Evolutionary conservation across 2,329 filamentous ascomycete genomes (phyloP).

Genomic region (Microcera coccophila): DNA sequence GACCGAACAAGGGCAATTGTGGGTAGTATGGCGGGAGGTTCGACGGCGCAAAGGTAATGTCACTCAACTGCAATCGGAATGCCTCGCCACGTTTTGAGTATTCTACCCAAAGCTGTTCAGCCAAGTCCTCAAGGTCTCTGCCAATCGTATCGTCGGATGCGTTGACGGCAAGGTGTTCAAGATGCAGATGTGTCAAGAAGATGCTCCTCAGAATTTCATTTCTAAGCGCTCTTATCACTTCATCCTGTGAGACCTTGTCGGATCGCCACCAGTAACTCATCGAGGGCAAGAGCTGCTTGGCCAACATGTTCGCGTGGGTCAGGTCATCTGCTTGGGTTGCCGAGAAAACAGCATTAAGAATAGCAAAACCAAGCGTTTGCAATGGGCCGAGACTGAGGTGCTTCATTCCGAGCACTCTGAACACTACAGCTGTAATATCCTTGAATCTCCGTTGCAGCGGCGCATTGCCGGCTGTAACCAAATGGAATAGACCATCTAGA

Average conservation of each 20-base stretch:
- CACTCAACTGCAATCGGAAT: slow-evolving; percentile 72
- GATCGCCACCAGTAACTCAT: slow-evolving; percentile 74
- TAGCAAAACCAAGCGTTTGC: slow-evolving; percentile 70
- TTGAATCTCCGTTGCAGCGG: slow-evolving; percentile 57
- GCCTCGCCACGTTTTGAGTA: slow-evolving; percentile 69
- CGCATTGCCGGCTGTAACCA: slow-evolving; percentile 64
- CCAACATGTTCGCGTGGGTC: slow-evolving; percentile 55
- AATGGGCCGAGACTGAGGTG: slow-evolving; percentile 56
- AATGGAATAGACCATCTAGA: slow-evolving; percentile 60
- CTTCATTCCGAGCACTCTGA: slow-evolving; percentile 59
- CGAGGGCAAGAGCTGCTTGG: slow-evolving; percentile 62
- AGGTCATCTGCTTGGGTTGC: slow-evolving; percentile 66
- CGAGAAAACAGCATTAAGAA: slow-evolving; percentile 67
- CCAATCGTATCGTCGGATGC: slow-evolving; percentile 37
- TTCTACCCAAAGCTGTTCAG: slow-evolving; percentile 70
- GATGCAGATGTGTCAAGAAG: slow-evolving; percentile 60
- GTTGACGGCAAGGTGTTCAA: slow-evolving; percentile 53
- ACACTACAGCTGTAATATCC: slow-evolving; percentile 51
- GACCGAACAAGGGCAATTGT: slow-evolving; percentile 47
- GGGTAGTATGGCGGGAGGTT: slow-evolving; percentile 43
- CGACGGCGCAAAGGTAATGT: slow-evolving; percentile 59
- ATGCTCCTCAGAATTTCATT: slow-evolving; percentile 76
- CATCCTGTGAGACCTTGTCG: slow-evolving; percentile 59
- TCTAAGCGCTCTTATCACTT: slow-evolving; percentile 59
- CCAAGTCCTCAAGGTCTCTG: slow-evolving; percentile 58